Conservation (phyloP, 352 stramenopile species). For the Phytophthora nicotianae region DNA sequence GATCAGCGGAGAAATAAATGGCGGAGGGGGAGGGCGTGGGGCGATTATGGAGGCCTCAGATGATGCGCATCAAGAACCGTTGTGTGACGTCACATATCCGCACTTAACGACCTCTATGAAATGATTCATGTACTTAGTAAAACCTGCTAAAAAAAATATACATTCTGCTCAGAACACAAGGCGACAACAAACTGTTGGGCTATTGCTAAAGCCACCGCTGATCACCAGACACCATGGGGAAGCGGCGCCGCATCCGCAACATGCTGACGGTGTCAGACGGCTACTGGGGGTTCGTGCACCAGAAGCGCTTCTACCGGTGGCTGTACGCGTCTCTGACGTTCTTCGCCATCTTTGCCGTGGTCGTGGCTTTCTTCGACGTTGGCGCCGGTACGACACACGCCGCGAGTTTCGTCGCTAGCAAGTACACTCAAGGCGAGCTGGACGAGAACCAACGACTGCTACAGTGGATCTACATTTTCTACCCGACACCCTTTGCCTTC, state of each 20-base stretch:
- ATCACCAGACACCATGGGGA: constrained; percentile 54
- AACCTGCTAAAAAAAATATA: constrained; percentile 1
- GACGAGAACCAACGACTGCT: constrained; percentile 78
- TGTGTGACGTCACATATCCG: constrained; percentile 21
- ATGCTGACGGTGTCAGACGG: constrained; percentile 78
- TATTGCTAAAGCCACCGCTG: neutral
- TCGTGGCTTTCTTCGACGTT: constrained; percentile 77
- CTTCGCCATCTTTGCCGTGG: constrained; percentile 79
- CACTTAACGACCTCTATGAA: constrained; percentile 1
- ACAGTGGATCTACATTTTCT: constrained; percentile 77
- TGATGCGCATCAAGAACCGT: constrained; percentile 1
- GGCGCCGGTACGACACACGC: constrained; percentile 59
- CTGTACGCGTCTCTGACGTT: constrained; percentile 75
- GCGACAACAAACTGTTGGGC: neutral
- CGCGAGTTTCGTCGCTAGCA: constrained; percentile 49
- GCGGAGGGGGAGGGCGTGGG: neutral
- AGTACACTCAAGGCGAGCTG: constrained; percentile 60
- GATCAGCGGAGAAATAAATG: constrained; percentile 8
- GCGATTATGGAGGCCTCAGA: neutral
- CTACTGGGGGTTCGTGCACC: constrained; percentile 80
- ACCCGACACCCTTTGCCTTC: constrained; percentile 67
- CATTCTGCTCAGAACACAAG: constrained; percentile 14
- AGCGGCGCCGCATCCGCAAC: constrained; percentile 60
- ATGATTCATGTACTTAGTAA: neutral
- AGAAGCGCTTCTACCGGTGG: constrained; percentile 78